These are phyloP conservation scores for Boletus tomentosulus DNA, from an alignment of 768 basidiomycete species.

Conservation along the genomic window DNA sequence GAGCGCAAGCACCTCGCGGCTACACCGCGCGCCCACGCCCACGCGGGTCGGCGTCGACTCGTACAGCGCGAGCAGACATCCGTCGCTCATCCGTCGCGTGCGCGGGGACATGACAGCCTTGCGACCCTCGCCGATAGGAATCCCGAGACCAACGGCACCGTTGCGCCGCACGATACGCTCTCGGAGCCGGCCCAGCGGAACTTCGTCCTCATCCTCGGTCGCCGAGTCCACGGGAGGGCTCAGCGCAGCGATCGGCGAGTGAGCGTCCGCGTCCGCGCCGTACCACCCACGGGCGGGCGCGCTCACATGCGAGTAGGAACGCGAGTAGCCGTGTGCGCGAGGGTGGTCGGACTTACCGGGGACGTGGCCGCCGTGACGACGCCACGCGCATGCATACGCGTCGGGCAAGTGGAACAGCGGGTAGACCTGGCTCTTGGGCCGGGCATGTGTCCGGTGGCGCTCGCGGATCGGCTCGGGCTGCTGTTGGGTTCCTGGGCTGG, in stretches of 20 bases:
- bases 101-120: background rate
- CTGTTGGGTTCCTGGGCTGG: background rate
- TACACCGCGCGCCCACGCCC: background rate
- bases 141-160: background rate
- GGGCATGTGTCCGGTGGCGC: background rate
- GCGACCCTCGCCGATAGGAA: background rate
- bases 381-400: constrained; percentile 15
- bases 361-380: constrained; percentile 10
- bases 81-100: constrained; percentile 15
- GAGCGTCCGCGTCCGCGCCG: constrained; percentile 5
- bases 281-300: constrained; percentile 10
- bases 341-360: constrained; percentile 13
- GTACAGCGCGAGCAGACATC: constrained; percentile 14
- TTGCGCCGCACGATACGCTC: constrained; percentile 7
- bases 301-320: constrained; percentile 10
- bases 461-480: background rate
- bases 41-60: constrained; percentile 17
- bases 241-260: constrained; percentile 14
- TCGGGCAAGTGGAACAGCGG: constrained; percentile 10
- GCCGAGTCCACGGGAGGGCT: constrained; percentile 14
- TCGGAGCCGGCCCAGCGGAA: constrained; percentile 13
- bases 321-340: background rate
- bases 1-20: constrained; percentile 7
- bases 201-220: constrained; percentile 9
- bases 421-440: background rate